These are phyloP conservation scores for Psidium guajava DNA, from an alignment of 345 rosid genomes.

Conservation along the genomic window DNA sequence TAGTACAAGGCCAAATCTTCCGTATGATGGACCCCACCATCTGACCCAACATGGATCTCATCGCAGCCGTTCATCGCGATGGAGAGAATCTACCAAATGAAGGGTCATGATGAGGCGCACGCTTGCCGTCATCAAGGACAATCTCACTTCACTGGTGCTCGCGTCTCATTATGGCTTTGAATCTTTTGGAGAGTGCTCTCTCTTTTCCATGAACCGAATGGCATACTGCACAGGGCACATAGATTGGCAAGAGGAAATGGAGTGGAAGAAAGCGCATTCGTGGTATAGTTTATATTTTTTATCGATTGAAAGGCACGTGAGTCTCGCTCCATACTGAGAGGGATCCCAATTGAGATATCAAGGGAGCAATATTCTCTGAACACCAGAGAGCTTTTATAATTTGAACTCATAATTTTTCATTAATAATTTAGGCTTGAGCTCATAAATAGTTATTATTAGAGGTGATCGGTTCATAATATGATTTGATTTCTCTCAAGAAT, in stretches of 20 bases:
- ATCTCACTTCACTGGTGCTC: background rate
- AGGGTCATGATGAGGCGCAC: background rate
- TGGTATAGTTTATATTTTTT: too few relatives aligned
- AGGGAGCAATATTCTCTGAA: too few relatives aligned
- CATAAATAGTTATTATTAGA: too few relatives aligned
- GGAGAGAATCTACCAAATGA: background rate
- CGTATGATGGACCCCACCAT: background rate
- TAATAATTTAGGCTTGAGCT: too few relatives aligned
- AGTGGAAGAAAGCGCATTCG: background rate
- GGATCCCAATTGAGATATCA: too few relatives aligned
- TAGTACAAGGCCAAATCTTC: background rate
- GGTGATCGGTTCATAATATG: too few relatives aligned
- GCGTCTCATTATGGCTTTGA: background rate
- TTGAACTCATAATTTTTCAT: too few relatives aligned
- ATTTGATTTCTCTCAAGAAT: too few relatives aligned
- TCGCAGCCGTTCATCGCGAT: background rate
- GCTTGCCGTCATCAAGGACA: background rate
- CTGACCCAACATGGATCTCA: background rate
- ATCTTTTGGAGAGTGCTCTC: background rate
- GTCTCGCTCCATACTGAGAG: too few relatives aligned
- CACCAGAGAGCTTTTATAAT: too few relatives aligned
- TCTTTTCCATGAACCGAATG: background rate
- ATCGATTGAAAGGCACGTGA: too few relatives aligned
- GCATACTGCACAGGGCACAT: too few relatives aligned
- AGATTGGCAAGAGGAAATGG: background rate